Conservation (phyloP, 2,329 filamentous ascomycete genomes). For the Hypoxylon sp. region DNA sequence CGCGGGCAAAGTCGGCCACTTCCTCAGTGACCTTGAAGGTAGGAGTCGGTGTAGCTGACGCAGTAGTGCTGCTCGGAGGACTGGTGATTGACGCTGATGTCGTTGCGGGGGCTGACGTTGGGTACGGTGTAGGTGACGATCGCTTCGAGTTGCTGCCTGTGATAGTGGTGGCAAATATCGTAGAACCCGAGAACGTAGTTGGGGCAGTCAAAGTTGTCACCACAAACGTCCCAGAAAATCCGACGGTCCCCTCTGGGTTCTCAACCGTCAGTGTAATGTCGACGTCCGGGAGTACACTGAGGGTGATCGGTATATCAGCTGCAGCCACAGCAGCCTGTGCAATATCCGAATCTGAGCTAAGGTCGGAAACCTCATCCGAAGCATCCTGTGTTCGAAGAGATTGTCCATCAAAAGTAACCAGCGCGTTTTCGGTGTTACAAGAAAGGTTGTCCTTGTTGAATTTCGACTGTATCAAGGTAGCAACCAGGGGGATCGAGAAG, state of each 20-base stretch:
- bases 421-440: constrained; percentile 86
- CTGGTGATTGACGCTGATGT: constrained; percentile 45
- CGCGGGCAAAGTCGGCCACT: constrained; percentile 72
- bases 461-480: constrained; percentile 76
- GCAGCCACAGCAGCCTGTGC: constrained; percentile 41
- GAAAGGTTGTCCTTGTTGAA: constrained; percentile 82
- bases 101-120: constrained; percentile 42
- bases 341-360: constrained; percentile 40
- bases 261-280: constrained; percentile 53
- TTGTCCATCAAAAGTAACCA: constrained; percentile 83
- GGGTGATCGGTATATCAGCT: constrained; percentile 51
- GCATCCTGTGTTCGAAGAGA: constrained; percentile 54
- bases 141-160: constrained; percentile 34
- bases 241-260: constrained; percentile 41
- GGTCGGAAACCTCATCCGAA: constrained; percentile 46
- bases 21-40: constrained; percentile 66
- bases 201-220: constrained; percentile 45
- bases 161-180: constrained; percentile 52
- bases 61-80: constrained; percentile 37
- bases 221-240: constrained; percentile 39
- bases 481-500: constrained; percentile 81
- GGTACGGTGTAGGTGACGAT: constrained; percentile 44
- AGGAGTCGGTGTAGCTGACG: constrained; percentile 48
- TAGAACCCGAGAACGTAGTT: constrained; percentile 46
- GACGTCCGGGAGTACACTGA: constrained; percentile 50